Evolutionary conservation across 1,284 basidiomycete species (phyloP).

Genomic region (Dichomitus squalens): DNA sequence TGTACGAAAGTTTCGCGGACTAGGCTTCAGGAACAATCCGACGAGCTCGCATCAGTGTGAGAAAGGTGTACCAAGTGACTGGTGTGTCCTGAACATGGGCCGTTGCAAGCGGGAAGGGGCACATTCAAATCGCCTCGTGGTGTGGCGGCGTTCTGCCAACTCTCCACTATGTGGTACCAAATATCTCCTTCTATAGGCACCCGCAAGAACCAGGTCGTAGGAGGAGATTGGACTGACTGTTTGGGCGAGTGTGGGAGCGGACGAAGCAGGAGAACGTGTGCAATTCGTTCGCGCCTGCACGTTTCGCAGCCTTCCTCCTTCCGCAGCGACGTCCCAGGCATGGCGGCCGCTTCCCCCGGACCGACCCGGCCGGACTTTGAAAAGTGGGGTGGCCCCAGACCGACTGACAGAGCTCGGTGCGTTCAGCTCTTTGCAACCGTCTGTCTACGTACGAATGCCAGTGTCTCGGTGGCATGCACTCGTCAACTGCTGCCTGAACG

Average conservation of each 20-base stretch:
- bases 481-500: conserved; percentile 16
- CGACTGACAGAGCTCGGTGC: too few relatives aligned
- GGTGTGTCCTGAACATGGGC: too few relatives aligned
- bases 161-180: background rate
- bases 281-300: background rate
- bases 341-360: background rate
- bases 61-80: too few relatives aligned
- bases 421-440: background rate
- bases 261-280: background rate
- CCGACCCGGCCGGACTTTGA: background rate
- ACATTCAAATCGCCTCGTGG: background rate
- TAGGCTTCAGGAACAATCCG: too few relatives aligned
- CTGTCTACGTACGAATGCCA: too few relatives aligned
- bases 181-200: background rate
- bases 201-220: background rate
- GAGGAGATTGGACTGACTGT: background rate
- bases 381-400: background rate
- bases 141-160: background rate
- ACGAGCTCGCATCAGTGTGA: too few relatives aligned
- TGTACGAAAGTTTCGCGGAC: too few relatives aligned
- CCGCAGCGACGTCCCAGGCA: background rate
- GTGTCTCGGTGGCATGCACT: too few relatives aligned
- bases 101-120: too few relatives aligned
- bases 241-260: conserved; percentile 2
- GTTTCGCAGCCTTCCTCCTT: background rate